Evolutionary conservation across 2,329 filamentous ascomycete genomes (phyloP).

Genomic region (Cytospora piceicola): DNA sequence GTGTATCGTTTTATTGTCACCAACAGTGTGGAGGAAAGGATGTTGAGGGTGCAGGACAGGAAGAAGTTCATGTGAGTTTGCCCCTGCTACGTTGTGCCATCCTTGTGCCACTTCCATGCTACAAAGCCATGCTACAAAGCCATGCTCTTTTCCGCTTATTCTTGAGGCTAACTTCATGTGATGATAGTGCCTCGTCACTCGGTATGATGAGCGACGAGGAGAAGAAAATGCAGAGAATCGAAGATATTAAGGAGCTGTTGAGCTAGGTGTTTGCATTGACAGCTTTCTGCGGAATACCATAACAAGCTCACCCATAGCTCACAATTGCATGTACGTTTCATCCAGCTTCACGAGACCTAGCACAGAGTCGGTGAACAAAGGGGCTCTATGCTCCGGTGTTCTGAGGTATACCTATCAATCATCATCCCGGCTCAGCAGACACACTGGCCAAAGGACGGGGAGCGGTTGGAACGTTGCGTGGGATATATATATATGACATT

Average conservation of each 20-base stretch:
- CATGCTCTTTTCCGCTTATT: background rate
- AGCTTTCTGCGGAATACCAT: background rate
- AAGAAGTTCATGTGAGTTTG: constrained; percentile 90
- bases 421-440: no score
- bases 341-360: background rate
- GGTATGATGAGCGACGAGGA: constrained; percentile 96
- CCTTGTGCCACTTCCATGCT: background rate
- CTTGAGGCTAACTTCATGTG: constrained; percentile 32
- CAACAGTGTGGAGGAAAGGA: constrained; percentile 91
- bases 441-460: no score
- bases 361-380: background rate
- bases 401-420: background rate
- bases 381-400: background rate
- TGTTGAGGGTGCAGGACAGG: constrained; percentile 89
- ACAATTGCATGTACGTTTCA: background rate
- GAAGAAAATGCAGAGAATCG: constrained; percentile 85
- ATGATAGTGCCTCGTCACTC: constrained; percentile 79
- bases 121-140: no score
- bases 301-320: background rate
- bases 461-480: no score
- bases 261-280: constrained; percentile 49
- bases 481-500: no score
- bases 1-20: constrained; percentile 89
- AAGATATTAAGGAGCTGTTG: constrained; percentile 91
- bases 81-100: constrained; percentile 14